Evolutionary conservation across 139 green algal species (phyloP), one percentile per base, ranked within the genome.

Genomic region (Raphidocelis subcapitata): DNA sequence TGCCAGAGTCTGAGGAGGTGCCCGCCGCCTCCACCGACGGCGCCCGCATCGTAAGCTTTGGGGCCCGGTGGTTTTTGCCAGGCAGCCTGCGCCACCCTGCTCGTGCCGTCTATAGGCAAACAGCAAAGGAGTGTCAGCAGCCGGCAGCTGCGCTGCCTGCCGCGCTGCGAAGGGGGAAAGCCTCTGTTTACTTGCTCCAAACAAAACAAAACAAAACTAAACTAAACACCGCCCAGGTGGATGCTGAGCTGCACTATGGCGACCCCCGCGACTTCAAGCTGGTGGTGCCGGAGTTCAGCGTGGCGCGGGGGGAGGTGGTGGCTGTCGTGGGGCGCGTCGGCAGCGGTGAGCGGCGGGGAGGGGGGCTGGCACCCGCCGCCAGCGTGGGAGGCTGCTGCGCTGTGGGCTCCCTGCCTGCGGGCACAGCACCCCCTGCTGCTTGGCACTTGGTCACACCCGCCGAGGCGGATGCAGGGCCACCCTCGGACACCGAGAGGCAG

Each of bases 311-410:
- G 4, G 83, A 91, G 81, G 82, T 91, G n/a, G 78, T 83, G 28
- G 82, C 84, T 21, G 56, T 91, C 28, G 85, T 91, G n/a, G 85
- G 85, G 21, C 71, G 81, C 3, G 85, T 91, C 5, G 81, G 84
- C 44, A 75, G 74, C 47, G 83, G 83, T 81, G 54, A 82, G 82
- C 37, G 46, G 73, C n/a, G n/a, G n/a, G n/a, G n/a, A n/a, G n/a
- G n/a, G n/a, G n/a, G n/a, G n/a, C n/a, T n/a, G n/a, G n/a, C n/a
- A n/a, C n/a, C n/a, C n/a, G n/a, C n/a, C n/a, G n/a, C n/a, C n/a
- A n/a, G n/a, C n/a, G n/a, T n/a, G n/a, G n/a, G n/a, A n/a, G n/a
- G n/a, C n/a, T n/a, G n/a, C n/a, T n/a, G n/a, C n/a, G n/a, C n/a
- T n/a, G n/a, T n/a, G n/a, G n/a, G n/a, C n/a, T n/a, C n/a, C n/a